Base-by-base conservation (phyloP, 192 early-diverging fungal genomes). In the Coemansia sp. region DNA sequence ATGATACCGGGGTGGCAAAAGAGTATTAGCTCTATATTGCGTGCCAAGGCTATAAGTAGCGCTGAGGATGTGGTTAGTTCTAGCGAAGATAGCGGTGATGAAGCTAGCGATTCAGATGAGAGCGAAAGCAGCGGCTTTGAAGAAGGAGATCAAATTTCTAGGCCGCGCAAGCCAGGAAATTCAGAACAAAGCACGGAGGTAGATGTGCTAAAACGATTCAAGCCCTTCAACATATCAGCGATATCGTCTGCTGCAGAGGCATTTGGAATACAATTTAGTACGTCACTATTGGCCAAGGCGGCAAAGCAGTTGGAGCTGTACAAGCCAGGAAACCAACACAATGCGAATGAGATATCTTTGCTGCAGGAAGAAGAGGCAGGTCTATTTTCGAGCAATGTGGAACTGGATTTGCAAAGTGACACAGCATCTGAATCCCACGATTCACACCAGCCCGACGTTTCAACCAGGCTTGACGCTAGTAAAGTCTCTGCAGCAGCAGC, bases 181-280 rank as follows among this genome's bases (percentile, higher is more conserved):
- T n/a, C 26, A 22, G 36, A 59, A 6, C 12, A 59, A 8, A 22
- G 48, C 19, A 48, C 36, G 4, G 48, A 55, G 9, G 26, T 61
- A 6, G n/a, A 16, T 5, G n/a, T 56, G 6, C 41, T 77, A 36
- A 67, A 74, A 51, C 46, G 65, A 37, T 66, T 82, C 46, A 77
- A 72, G 51, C 69, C 80, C 52, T 82, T 82, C 37, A 82, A 82
- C 49, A 72, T 74, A 26, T 82, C 80, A 12, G 80, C 80, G 4
- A 82, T 82, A 63, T 77, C 80, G 4, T 77, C 80, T 2, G 80
- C 80, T 8, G 80, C 80, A 11, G 74, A 77, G 58, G 80, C 80
- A n/a, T 82, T 82, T 72, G 80, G 80, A 13, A 82, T 82, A 60
- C 72, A 71, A n/a, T 82, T 82, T 51, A 77, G 69, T 66, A 72